phyloP scores from a whole-genome alignment of 768 basidiomycete genomes.

The Lentinula lateritia region DNA sequence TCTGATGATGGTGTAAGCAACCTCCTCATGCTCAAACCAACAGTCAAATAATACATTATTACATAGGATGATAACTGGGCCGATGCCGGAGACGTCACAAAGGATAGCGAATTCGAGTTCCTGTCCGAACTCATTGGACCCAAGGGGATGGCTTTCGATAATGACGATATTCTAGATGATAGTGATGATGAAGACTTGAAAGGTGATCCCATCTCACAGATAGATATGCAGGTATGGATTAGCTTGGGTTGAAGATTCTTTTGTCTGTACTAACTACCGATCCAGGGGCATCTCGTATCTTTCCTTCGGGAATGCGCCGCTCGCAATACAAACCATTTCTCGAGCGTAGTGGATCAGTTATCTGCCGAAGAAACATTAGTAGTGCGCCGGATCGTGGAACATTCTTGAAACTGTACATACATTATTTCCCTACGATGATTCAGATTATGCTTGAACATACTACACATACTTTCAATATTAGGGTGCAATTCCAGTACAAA shows the following conservation, averaged over 20 bases:
- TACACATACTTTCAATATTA: neutral
- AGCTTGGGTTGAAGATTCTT: neutral
- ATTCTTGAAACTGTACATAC: conserved; percentile 63
- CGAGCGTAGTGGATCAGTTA: conserved; percentile 57
- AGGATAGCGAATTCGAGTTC: conserved; percentile 76
- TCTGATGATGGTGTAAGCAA: conserved; percentile 71
- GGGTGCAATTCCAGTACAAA: neutral
- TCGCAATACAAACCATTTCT: conserved; percentile 59
- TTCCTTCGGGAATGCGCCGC: conserved; percentile 69
- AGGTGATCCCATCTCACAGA: conserved; percentile 79
- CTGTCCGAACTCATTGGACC: conserved; percentile 80
- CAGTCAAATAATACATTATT: neutral
- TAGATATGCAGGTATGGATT: conserved; percentile 63
- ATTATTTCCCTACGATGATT: neutral
- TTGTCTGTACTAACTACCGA: neutral
- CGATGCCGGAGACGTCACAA: conserved; percentile 73
- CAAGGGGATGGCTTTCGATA: conserved; percentile 67
- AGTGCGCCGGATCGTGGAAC: conserved; percentile 42
- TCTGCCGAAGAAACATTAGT: conserved; percentile 66
- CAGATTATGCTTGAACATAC: neutral
- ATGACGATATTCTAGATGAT: conserved; percentile 68
- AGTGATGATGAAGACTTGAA: conserved; percentile 85
- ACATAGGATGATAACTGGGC: conserved; percentile 86
- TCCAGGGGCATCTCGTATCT: conserved; percentile 58
- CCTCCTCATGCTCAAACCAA: neutral